Percentiles rank a stretch among this genome's conserved stretches.
phyloP scores from a whole-genome alignment of 1,139 yeast genomes.

The Pichia sp. region DNA sequence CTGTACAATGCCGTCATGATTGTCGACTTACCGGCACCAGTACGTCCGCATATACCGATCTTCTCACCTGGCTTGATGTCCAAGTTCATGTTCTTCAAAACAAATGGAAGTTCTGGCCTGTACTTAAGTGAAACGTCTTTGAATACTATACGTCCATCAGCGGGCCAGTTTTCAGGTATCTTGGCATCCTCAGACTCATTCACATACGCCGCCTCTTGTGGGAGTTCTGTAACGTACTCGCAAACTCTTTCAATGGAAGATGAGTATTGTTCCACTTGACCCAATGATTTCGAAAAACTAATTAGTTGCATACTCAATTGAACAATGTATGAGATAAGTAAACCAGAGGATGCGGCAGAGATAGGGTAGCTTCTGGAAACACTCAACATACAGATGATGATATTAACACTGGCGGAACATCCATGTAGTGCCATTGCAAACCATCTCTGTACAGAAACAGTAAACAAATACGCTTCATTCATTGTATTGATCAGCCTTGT shows the following conservation, averaged over 20 bases:
- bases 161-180: constrained; percentile 45
- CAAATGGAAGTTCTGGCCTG: constrained; percentile 50
- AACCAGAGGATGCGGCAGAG: constrained; percentile 44
- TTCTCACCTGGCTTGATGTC: constrained; percentile 31
- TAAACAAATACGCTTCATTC: constrained; percentile 51
- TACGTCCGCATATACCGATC: constrained; percentile 38
- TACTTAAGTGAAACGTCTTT: constrained; percentile 57
- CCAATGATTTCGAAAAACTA: constrained; percentile 30
- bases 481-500: constrained; percentile 36
- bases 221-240: constrained; percentile 63
- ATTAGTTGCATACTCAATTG: constrained; percentile 48
- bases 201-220: constrained; percentile 51
- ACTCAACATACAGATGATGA: constrained; percentile 40
- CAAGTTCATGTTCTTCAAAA: constrained; percentile 34
- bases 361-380: constrained; percentile 38
- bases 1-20: constrained; percentile 38
- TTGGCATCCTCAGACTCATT: constrained; percentile 4
- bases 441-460: constrained; percentile 56
- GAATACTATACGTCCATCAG: constrained; percentile 50
- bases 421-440: constrained; percentile 45
- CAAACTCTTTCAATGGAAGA: constrained; percentile 36
- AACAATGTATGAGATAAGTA: constrained; percentile 41
- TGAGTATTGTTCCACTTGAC: background rate
- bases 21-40: constrained; percentile 41
- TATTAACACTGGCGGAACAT: constrained; percentile 33